phyloP scores from a whole-genome alignment of 2,329 filamentous ascomycete species.

The Curvularia lunata region DNA sequence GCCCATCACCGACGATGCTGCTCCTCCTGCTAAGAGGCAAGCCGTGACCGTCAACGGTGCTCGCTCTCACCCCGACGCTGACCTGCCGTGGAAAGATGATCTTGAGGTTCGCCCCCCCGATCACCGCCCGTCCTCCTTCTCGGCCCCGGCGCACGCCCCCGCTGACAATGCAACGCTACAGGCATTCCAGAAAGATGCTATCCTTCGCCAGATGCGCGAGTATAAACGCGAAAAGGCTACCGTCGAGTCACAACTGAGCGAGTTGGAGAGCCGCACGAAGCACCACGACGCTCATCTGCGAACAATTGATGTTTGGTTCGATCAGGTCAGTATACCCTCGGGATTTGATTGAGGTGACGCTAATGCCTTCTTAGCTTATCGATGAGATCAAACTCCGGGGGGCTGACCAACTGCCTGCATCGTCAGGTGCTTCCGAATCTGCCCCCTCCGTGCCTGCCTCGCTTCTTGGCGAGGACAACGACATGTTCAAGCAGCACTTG shows the following conservation, averaged over 20 bases:
- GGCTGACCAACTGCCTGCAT: slow-evolving; percentile 41
- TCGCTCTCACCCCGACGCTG: slow-evolving; percentile 68
- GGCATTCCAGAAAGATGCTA: slow-evolving; percentile 95
- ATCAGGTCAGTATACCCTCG: slow-evolving; percentile 70
- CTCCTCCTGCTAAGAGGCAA: slow-evolving; percentile 90
- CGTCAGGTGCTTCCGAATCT: slow-evolving; percentile 32
- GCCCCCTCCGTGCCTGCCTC: slow-evolving; percentile 57
- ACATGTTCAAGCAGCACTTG: slow-evolving; percentile 78
- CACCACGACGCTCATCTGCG: slow-evolving; percentile 94
- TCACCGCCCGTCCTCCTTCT: slow-evolving; percentile 24
- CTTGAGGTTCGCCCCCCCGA: slow-evolving; percentile 69
- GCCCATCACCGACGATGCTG: slow-evolving; percentile 84
- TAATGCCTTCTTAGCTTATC: slow-evolving; percentile 50
- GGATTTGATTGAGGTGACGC: slow-evolving; percentile 21
- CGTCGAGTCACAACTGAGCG: slow-evolving; percentile 79
- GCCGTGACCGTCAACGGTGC: slow-evolving; percentile 75
- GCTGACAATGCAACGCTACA: slow-evolving; percentile 53
- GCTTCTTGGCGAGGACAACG: slow-evolving; percentile 61
- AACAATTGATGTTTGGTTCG: slow-evolving; percentile 90
- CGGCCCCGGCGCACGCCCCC: slow-evolving; percentile 34
- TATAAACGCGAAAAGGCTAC: slow-evolving; percentile 90
- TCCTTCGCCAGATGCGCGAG: slow-evolving; percentile 96
- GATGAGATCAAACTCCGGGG: slow-evolving; percentile 57
- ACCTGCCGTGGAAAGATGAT: slow-evolving; percentile 74
- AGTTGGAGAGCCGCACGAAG: slow-evolving; percentile 76